Conservation (phyloP, 2,329 filamentous ascomycete species). For the Nigrograna mackinnonii region DNA sequence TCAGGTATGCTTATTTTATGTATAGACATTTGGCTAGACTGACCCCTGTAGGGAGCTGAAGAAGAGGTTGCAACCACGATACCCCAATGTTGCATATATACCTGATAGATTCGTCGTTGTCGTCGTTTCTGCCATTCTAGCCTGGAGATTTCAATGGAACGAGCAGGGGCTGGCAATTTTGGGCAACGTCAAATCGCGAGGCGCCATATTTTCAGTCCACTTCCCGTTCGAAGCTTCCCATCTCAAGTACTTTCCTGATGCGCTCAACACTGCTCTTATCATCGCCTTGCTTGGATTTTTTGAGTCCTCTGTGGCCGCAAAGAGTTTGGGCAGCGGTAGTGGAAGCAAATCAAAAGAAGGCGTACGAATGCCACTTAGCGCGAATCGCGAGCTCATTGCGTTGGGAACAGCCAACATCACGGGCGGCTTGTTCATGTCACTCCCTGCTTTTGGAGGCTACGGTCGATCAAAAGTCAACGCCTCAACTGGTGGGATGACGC, state of each 20-base stretch:
- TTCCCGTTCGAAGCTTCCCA: conserved; percentile 81
- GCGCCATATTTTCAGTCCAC: conserved; percentile 75
- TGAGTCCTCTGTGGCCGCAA: conserved; percentile 94
- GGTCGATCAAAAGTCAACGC: conserved; percentile 94
- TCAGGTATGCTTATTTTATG: conserved; percentile 59
- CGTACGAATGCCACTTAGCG: conserved; percentile 80
- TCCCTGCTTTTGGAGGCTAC: conserved; percentile 95
- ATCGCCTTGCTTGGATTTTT: conserved; percentile 98
- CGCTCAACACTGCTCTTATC: conserved; percentile 88
- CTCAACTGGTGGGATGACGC: conserved; percentile 86
- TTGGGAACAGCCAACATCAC: conserved; percentile 89
- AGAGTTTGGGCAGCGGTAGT: conserved; percentile 67
- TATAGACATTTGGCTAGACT: conserved; percentile 2
- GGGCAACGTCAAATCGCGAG: conserved; percentile 76
- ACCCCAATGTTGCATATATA: conserved; percentile 80
- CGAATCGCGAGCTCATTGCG: conserved; percentile 92
- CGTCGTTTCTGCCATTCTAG: conserved; percentile 78
- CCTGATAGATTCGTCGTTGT: conserved; percentile 93
- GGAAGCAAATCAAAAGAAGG: conserved; percentile 59
- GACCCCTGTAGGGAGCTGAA: conserved; percentile 70
- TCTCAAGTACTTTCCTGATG: conserved; percentile 80
- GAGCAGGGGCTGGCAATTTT: conserved; percentile 79
- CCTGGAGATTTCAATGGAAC: conserved; percentile 79
- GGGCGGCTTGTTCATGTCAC: conserved; percentile 86
- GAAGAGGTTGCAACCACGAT: conserved; percentile 75